phyloP scores from a whole-genome alignment of 2,329 filamentous ascomycete genomes.

The Torrubiellomyces zombiae region DNA sequence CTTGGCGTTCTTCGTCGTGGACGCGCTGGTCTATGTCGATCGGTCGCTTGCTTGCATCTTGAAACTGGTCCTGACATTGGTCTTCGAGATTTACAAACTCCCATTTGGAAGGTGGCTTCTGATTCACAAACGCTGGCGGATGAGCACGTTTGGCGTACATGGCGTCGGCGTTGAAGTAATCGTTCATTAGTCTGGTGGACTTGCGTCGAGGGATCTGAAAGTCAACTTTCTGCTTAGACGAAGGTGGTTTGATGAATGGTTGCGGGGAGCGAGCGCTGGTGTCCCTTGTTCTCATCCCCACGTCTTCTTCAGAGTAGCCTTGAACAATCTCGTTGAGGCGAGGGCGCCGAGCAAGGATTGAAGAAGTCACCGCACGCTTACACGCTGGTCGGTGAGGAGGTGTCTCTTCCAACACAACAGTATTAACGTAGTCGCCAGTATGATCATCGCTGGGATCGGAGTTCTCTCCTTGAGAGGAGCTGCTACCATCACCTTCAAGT shows the following conservation, averaged over 20 bases:
- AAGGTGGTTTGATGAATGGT: no score
- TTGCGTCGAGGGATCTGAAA: constrained; percentile 4
- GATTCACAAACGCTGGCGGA: no score
- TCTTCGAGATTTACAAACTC: no score
- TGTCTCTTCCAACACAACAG: constrained; percentile 2
- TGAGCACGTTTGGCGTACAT: no score
- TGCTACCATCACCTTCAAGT: no score
- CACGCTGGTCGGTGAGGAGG: constrained; percentile 5
- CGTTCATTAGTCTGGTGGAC: no score
- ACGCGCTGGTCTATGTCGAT: neutral
- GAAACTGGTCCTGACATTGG: no score
- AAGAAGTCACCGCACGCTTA: constrained; percentile 12
- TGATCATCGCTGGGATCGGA: constrained; percentile 4
- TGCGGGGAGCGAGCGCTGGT: no score
- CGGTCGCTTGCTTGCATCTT: constrained; percentile 1
- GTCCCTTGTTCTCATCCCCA: constrained; percentile 3
- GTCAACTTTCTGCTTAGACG: no score
- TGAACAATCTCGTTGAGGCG: constrained; percentile 11
- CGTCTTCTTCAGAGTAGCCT: constrained; percentile 9
- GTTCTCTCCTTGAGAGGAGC: constrained; percentile 1
- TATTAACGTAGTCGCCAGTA: constrained; percentile 3
- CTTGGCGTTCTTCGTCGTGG: constrained; percentile 2
- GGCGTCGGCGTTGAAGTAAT: no score
- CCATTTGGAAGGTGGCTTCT: no score
- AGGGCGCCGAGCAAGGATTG: constrained; percentile 8